Percentiles rank a stretch among this genome's conserved stretches.
These are phyloP conservation scores for Populus nigra DNA, from an alignment of 345 rosid genomes.

Conservation along the genomic window DNA sequence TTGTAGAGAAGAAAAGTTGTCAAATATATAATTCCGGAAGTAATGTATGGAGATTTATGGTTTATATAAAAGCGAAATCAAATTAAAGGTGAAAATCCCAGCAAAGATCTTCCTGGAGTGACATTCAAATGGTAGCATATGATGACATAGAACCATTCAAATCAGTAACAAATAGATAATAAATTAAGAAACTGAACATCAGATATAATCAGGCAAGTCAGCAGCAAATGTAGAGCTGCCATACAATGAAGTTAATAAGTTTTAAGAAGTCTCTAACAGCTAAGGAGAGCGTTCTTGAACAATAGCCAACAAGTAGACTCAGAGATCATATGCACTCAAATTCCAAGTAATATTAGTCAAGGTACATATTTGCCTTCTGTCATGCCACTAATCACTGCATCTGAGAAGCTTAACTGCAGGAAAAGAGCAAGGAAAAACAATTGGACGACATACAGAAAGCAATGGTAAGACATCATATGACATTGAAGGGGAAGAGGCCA, in stretches of 20 bases:
- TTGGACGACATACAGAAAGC: not conserved
- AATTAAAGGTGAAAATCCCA: not conserved
- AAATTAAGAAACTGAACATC: constrained; percentile 47
- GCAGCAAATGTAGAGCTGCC: constrained; percentile 40
- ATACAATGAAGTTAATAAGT: not conserved
- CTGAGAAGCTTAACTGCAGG: constrained; percentile 45
- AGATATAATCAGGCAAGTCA: constrained; percentile 40
- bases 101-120: not conserved
- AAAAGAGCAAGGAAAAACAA: not conserved
- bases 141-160: not conserved
- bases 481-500: not conserved
- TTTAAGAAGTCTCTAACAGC: constrained; percentile 31
- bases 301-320: constrained; percentile 27
- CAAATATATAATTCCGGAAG: too few relatives aligned
- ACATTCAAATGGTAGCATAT: not conserved
- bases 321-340: constrained; percentile 34
- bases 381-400: constrained; percentile 22
- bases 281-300: constrained; percentile 17
- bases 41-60: not conserved
- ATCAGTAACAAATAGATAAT: not conserved
- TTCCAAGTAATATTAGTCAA: constrained; percentile 34
- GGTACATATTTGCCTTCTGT: constrained; percentile 30
- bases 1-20: too few relatives aligned
- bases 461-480: not conserved
- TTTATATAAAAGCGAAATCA: not conserved